phyloP scores from a whole-genome alignment of 345 rosid genomes.

The Xanthoceras sorbifolium region DNA sequence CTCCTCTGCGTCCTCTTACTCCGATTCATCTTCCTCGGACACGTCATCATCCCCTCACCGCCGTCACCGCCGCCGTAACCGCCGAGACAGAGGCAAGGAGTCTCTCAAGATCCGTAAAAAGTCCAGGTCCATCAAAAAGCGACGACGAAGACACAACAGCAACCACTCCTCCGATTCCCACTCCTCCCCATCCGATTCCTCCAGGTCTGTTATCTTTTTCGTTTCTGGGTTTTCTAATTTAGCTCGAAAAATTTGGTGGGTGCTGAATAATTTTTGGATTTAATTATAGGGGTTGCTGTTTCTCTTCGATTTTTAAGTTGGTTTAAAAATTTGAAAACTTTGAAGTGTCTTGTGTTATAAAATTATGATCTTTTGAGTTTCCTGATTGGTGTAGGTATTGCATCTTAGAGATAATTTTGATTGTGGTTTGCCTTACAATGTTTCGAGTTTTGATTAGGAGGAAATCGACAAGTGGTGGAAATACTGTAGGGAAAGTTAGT shows the following conservation, averaged over 20 bases:
- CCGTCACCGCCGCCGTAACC: constrained; percentile 54
- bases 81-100: constrained; percentile 45
- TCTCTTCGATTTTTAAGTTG: neutral
- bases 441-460: neutral
- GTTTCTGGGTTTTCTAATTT: neutral
- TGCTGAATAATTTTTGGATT: neutral
- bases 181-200: constrained; percentile 55
- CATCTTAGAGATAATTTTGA: neutral
- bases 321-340: neutral
- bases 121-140: constrained; percentile 53
- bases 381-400: neutral
- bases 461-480: neutral
- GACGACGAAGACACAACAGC: constrained; percentile 61
- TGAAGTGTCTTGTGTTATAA: neutral
- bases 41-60: constrained; percentile 50
- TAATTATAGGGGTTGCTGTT: neutral
- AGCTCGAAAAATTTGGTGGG: neutral
- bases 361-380: neutral
- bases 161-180: constrained; percentile 45
- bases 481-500: neutral
- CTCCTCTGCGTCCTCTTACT: constrained; percentile 47
- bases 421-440: neutral
- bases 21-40: constrained; percentile 50
- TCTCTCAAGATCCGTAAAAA: constrained; percentile 76
- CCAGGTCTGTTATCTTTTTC: constrained; percentile 19